A percentile compares a stretch with the other conserved stretches of the same genome.
These are phyloP conservation scores for Psilocybe subaeruginosa DNA, from an alignment of 768 basidiomycete species.

Conservation along the genomic window DNA sequence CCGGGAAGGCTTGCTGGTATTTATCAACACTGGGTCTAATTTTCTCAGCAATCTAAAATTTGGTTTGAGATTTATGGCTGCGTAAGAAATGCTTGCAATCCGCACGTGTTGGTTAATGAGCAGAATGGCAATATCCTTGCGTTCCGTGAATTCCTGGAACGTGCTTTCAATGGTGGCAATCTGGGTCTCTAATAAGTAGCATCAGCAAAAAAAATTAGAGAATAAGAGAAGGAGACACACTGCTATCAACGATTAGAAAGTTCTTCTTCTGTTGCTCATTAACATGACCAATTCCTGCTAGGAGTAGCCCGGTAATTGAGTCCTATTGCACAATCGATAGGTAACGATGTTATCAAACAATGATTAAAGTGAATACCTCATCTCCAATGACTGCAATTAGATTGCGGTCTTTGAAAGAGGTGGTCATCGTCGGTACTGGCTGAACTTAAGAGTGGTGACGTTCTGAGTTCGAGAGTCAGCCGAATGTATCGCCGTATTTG, in stretches of 20 bases:
- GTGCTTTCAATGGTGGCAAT: conserved; percentile 87
- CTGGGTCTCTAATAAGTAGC: conserved; percentile 72
- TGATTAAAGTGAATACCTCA: conserved; percentile 59
- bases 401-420: conserved; percentile 78
- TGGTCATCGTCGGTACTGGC: conserved; percentile 41
- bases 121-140: conserved; percentile 94
- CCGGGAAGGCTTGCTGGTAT: conserved; percentile 96
- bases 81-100: neutral
- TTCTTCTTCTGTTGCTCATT: conserved; percentile 94
- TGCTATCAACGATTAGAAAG: conserved; percentile 93
- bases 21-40: conserved; percentile 94
- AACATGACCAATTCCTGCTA: conserved; percentile 94
- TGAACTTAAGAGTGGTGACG: conserved; percentile 6
- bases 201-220: neutral
- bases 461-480: neutral
- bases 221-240: conserved; percentile 51
- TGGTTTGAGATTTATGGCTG: neutral
- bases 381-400: conserved; percentile 97
- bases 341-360: neutral
- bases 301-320: conserved; percentile 92
- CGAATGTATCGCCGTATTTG: conserved; percentile 17
- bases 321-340: conserved; percentile 58
- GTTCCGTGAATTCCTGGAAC: conserved; percentile 93
- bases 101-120: conserved; percentile 98
- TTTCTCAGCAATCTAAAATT: conserved; percentile 87